Conservation (phyloP, 139 green algal species). For the Desmodesmus armatus region DNA sequence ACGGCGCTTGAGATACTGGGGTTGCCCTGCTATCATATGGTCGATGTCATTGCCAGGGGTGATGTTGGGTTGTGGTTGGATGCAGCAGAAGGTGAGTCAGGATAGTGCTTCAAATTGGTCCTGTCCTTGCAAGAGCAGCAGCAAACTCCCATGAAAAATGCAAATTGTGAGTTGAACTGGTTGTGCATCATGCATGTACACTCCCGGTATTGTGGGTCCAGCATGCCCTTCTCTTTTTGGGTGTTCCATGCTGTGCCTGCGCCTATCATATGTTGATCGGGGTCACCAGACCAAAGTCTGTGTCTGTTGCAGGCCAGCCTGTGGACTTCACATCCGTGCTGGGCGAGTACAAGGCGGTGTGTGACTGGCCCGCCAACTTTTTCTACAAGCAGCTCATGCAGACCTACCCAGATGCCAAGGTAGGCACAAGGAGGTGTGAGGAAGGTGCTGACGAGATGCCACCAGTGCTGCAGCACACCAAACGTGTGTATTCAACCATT, state of each 20-base stretch:
- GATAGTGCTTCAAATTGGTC: no score
- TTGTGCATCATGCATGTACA: no score
- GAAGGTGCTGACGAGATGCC: no score
- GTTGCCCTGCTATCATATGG: conserved; percentile 39
- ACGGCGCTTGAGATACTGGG: conserved; percentile 35
- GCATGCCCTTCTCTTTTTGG: no score
- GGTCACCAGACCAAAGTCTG: no score
- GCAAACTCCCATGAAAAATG: no score
- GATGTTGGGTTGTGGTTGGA: not conserved
- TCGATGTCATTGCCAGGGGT: not conserved
- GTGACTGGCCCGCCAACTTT: not conserved
- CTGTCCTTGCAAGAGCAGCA: no score
- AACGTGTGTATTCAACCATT: no score
- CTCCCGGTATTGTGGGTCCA: no score
- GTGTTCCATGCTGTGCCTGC: not conserved
- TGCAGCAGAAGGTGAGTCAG: not conserved
- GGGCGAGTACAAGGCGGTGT: not conserved
- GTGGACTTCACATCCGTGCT: not conserved
- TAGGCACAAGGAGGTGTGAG: not conserved
- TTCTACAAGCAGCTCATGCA: conserved; percentile 42
- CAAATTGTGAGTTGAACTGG: no score
- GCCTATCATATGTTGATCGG: not conserved
- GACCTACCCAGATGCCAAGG: conserved; percentile 26
- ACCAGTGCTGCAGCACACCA: no score
- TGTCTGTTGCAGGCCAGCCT: not conserved